Evolutionary conservation across 2,329 filamentous ascomycete species (phyloP).

Genomic region (Diaporthe ampelina): DNA sequence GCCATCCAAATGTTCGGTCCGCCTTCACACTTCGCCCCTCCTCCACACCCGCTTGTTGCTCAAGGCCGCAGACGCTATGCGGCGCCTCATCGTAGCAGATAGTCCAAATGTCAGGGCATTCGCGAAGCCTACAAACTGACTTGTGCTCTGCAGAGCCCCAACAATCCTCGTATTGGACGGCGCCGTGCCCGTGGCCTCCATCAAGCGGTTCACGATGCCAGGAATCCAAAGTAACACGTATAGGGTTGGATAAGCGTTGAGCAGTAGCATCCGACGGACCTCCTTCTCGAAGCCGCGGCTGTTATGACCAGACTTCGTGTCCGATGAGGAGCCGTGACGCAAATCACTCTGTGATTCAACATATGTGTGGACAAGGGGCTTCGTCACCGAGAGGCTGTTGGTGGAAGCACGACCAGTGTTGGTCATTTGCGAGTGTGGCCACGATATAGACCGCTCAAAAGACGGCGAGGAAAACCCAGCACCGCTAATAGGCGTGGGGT

Average conservation of each 20-base stretch:
- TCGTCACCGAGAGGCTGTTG: too few species aligned
- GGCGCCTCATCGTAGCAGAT: conserved; percentile 1
- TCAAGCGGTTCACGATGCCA: conserved; percentile 18
- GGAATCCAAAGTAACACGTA: conserved; percentile 30
- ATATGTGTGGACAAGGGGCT: too few species aligned
- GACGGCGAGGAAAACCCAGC: too few species aligned
- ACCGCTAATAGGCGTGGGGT: too few species aligned
- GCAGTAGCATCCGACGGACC: conserved; percentile 11
- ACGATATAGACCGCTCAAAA: too few species aligned
- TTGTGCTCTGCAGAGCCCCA: conserved; percentile 13
- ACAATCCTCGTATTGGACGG: not conserved
- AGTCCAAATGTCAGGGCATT: conserved; percentile 29
- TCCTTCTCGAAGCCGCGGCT: conserved; percentile 28
- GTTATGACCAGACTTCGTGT: too few species aligned
- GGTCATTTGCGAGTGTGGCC: too few species aligned
- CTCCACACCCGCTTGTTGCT: not conserved
- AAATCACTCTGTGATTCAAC: too few species aligned
- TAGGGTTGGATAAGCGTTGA: conserved; percentile 20
- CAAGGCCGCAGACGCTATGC: conserved; percentile 3
- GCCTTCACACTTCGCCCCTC: too few species aligned
- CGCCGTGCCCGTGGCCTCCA: conserved; percentile 10
- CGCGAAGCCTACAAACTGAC: conserved; percentile 32
- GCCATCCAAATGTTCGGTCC: too few species aligned
- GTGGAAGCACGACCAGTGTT: too few species aligned
- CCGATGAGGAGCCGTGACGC: too few species aligned